Evolutionary conservation across 768 basidiomycete genomes (phyloP).

Genomic region (Hygrocybe coccinea): DNA sequence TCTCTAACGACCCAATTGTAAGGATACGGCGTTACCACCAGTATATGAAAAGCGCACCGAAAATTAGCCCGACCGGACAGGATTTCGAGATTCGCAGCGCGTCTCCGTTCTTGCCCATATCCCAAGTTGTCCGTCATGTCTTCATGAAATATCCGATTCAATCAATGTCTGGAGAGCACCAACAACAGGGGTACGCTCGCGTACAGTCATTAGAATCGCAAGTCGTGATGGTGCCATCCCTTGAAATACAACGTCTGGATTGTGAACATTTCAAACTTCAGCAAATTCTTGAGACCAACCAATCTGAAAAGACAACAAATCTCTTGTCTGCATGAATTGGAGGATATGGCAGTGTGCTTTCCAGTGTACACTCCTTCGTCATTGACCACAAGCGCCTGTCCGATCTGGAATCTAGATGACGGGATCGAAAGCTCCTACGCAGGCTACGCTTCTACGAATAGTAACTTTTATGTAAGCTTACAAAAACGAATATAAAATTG

Average conservation of each 20-base stretch:
- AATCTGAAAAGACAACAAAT: slow-evolving; percentile 87
- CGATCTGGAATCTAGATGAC: too few species aligned
- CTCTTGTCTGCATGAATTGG: slow-evolving; percentile 73
- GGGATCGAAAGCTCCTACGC: too few species aligned
- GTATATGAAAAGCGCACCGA: slow-evolving; percentile 39
- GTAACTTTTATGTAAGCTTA: too few species aligned
- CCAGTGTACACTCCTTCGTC: slow-evolving; percentile 25
- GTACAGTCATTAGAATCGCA: slow-evolving; percentile 90
- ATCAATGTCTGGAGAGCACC: neutral
- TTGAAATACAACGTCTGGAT: slow-evolving; percentile 33
- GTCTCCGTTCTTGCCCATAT: slow-evolving; percentile 69
- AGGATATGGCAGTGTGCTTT: slow-evolving; percentile 76
- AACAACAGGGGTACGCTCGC: slow-evolving; percentile 17
- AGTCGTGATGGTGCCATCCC: slow-evolving; percentile 93
- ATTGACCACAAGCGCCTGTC: too few species aligned
- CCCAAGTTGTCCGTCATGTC: slow-evolving; percentile 90
- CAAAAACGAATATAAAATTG: neutral
- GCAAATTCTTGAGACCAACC: slow-evolving; percentile 47
- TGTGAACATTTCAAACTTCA: neutral
- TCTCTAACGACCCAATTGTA: slow-evolving; percentile 47
- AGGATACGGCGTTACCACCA: too few species aligned
- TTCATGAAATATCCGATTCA: slow-evolving; percentile 24
- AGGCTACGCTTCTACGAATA: too few species aligned
- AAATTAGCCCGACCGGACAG: slow-evolving; percentile 65
- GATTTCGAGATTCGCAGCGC: slow-evolving; percentile 68